Evolutionary conservation across 2,329 filamentous ascomycete genomes (phyloP).

Genomic region (Botrytis sinoallii): DNA sequence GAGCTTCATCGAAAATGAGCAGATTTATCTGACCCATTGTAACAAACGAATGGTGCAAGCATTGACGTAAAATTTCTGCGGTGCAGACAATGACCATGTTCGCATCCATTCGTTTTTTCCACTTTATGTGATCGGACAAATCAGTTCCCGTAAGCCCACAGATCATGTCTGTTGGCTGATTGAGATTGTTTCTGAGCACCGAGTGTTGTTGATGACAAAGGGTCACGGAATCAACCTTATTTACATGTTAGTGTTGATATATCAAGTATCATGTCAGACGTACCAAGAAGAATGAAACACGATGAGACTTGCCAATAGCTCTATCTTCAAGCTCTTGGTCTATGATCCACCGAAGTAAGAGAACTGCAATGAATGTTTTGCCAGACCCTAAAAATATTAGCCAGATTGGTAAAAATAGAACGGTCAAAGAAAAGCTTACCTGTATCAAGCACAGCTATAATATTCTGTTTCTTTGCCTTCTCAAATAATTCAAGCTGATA

Average conservation of each 20-base stretch:
- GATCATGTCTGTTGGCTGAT: slow-evolving; percentile 69
- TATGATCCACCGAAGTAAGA: slow-evolving; percentile 74
- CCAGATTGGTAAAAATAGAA: neutral
- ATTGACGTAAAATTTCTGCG: slow-evolving; percentile 78
- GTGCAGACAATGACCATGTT: slow-evolving; percentile 91
- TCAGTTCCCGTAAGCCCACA: slow-evolving; percentile 67
- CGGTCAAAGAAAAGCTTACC: slow-evolving; percentile 44
- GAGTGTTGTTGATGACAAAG: slow-evolving; percentile 86
- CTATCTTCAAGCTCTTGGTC: slow-evolving; percentile 74
- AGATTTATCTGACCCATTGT: slow-evolving; percentile 81
- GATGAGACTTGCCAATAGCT: slow-evolving; percentile 53
- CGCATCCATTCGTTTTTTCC: slow-evolving; percentile 54
- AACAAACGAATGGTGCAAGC: slow-evolving; percentile 75
- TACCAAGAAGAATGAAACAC: slow-evolving; percentile 79
- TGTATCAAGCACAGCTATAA: slow-evolving; percentile 92
- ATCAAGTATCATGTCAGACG: neutral
- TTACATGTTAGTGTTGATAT: neutral
- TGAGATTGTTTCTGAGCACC: slow-evolving; percentile 77
- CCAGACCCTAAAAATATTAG: slow-evolving; percentile 56
- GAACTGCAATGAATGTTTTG: slow-evolving; percentile 92
- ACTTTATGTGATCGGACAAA: slow-evolving; percentile 58
- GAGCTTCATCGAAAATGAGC: slow-evolving; percentile 92
- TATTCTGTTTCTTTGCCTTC: slow-evolving; percentile 77
- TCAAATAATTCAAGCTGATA: slow-evolving; percentile 94
- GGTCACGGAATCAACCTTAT: slow-evolving; percentile 72